Percentiles rank a stretch among this genome's conserved stretches.
Conservation (phyloP, 2,329 filamentous ascomycete species). For the Bipolaris gigantea region DNA sequence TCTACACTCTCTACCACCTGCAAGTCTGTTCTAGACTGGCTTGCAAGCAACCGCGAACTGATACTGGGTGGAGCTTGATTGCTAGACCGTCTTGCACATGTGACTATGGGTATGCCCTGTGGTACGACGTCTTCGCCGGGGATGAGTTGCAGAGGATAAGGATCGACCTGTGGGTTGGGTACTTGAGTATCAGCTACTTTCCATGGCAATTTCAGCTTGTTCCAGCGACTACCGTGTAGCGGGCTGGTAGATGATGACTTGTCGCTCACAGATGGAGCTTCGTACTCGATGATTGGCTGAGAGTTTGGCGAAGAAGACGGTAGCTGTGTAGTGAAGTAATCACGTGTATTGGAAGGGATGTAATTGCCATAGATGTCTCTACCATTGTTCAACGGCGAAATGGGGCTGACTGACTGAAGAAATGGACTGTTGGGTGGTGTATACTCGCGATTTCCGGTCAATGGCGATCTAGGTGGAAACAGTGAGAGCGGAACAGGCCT, state of each 20-base stretch:
- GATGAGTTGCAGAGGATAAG: not conserved
- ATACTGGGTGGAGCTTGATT: not conserved
- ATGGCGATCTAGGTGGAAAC: constrained; percentile 4
- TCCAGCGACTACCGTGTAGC: not conserved
- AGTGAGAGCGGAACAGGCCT: constrained; percentile 1
- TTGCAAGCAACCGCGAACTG: not conserved
- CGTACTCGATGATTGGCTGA: not conserved
- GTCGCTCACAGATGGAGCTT: not conserved
- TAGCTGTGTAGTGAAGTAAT: constrained; percentile 4
- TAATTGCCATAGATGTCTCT: constrained; percentile 19
- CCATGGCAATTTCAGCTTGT: constrained; percentile 1
- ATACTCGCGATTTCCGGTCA: constrained; percentile 11
- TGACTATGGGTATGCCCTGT: not conserved
- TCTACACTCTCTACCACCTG: not conserved
- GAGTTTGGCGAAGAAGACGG: not conserved
- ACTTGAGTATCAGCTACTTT: constrained; percentile 1
- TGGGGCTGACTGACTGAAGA: not conserved
- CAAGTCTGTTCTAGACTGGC: not conserved
- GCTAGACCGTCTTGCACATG: not conserved
- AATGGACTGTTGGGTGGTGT: not conserved
- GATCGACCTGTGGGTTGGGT: not conserved
- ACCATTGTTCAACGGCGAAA: constrained; percentile 17
- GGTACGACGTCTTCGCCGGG: not conserved
- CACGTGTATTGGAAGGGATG: constrained; percentile 13
- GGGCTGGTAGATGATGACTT: not conserved